Evolutionary conservation across 176 grass and related monocot species (phyloP), one percentile per base, ranked within the genome.

Genomic region (Chrysopogon serrulatus): DNA sequence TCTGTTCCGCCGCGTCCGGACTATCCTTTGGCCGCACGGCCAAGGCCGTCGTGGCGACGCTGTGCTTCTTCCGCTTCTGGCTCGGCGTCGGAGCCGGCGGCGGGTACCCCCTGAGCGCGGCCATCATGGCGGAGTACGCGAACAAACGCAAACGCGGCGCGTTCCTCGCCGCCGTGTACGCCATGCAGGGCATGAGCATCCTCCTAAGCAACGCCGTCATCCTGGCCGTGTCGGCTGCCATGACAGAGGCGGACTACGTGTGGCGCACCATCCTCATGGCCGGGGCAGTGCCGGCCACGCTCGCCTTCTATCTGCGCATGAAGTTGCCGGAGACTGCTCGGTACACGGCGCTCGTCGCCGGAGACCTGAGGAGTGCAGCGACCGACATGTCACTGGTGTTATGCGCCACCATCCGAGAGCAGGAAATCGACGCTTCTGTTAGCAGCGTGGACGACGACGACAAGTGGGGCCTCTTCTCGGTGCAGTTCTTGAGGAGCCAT

Each of bases 11-110:
- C 69, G 69, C 66, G 17, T 91, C 89, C 0, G 89, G 89, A 4
- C 23, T 91, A 13, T 93, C 94, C 1, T 96, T 96, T 11, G 91
- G 94, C 0, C 39, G 76, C 34, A 64, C 83, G 1, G 45, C 86
- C 2, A 82, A 49, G 11, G 86, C 80, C 8, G 86, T 92, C 23
- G 82, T 95, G 2, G 45, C 63, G 31, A 90, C 90, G 3, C 90
- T 92, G 4, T 95, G 93, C 85, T 95, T 95, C 88, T 95, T 88
- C 82, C 74, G 88, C 0, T 95, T 95, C 88, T 95, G 90, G 93
- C 83, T 95, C 3, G 93, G 93, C 19, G 84, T 95, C 44, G 93
- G 90, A 24, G 86, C 89, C 64, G 90, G 90, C 9, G 93, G 90
- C 0, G 90, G 92, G 13, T 92, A 96, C 71, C 90, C 93, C 12